Evolutionary conservation across 768 basidiomycete genomes (phyloP).

Genomic region (Tricholoma bakamatsutake): DNA sequence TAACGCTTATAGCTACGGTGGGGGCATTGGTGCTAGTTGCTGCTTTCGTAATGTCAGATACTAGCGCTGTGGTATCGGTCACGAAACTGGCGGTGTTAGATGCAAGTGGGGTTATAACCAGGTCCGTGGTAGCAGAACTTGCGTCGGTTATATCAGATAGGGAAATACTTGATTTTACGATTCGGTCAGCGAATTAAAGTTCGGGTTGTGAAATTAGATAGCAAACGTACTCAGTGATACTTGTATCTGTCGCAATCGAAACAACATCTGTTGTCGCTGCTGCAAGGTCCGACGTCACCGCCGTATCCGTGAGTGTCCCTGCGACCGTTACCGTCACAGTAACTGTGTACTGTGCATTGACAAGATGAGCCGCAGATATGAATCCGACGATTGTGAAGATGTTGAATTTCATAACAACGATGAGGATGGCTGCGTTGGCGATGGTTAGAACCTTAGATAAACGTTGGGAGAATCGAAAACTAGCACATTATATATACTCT

Average conservation of each 20-base stretch:
- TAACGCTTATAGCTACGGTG: background rate
- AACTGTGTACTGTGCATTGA: background rate
- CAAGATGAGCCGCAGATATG: background rate
- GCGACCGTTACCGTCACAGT: background rate
- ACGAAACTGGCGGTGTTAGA: background rate
- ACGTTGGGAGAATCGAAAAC: background rate
- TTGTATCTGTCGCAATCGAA: background rate
- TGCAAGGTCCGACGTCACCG: no score
- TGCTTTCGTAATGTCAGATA: background rate
- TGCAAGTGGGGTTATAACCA: background rate
- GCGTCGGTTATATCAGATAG: background rate
- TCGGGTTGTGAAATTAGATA: background rate
- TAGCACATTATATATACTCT: background rate
- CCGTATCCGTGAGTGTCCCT: no score
- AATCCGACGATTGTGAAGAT: background rate
- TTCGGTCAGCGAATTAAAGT: no score
- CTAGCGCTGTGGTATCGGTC: background rate
- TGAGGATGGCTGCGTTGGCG: background rate
- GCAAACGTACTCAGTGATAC: background rate
- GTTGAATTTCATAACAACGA: no score
- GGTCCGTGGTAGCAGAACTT: background rate
- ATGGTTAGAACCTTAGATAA: background rate
- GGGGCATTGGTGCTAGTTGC: background rate
- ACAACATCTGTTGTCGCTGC: background rate
- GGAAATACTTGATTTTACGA: no score